A percentile compares a stretch with the other conserved stretches of the same genome.
Conservation (phyloP, 2,329 filamentous ascomycete species). For the Coleophoma cylindrospora region DNA sequence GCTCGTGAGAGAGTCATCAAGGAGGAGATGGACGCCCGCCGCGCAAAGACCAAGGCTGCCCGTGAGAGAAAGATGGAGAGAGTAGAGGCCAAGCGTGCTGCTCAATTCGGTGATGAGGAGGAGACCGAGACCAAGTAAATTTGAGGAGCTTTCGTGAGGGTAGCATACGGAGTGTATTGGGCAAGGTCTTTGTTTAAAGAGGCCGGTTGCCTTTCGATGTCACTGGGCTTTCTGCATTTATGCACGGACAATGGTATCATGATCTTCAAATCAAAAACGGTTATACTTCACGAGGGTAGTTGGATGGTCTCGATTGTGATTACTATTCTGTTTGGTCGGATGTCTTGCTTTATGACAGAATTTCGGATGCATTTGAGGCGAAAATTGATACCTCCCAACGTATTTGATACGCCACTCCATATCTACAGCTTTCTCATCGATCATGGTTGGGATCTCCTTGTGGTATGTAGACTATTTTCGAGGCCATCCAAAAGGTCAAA, state of each 20-base stretch:
- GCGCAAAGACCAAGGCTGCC: slow-evolving; percentile 99
- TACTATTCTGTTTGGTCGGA: too few species aligned
- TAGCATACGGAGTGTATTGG: slow-evolving; percentile 27
- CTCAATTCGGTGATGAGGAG: slow-evolving; percentile 68
- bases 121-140: slow-evolving; percentile 31
- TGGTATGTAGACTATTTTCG: too few species aligned
- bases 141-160: slow-evolving; percentile 20
- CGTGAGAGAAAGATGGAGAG: slow-evolving; percentile 97
- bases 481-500: too few species aligned
- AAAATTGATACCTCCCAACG: too few species aligned
- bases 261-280: slow-evolving; percentile 11
- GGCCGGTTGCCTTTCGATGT: slow-evolving; percentile 26
- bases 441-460: too few species aligned
- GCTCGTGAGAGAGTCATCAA: slow-evolving; percentile 90
- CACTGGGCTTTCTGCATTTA: slow-evolving; percentile 27
- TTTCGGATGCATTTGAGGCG: too few species aligned
- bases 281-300: not conserved
- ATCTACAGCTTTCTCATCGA: too few species aligned
- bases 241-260: slow-evolving; percentile 30
- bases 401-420: too few species aligned
- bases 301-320: too few species aligned
- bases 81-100: slow-evolving; percentile 83
- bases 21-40: slow-evolving; percentile 99
- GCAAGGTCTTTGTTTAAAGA: slow-evolving; percentile 23
- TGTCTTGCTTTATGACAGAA: too few species aligned